Evolutionary conservation across 805 yeast genomes (phyloP).

Genomic region (Candida tibetensis): DNA sequence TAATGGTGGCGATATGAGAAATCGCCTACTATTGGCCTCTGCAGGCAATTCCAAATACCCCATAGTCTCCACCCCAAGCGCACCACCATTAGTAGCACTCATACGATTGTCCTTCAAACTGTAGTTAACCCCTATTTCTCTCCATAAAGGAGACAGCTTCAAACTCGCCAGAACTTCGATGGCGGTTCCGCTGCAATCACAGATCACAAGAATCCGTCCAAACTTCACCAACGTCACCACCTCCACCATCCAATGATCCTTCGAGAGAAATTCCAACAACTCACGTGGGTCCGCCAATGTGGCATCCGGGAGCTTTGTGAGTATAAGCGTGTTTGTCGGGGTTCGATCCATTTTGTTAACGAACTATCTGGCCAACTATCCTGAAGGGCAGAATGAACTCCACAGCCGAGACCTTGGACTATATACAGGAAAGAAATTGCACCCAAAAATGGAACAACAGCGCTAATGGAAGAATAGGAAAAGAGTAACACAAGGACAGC

Average conservation of each 20-base stretch:
- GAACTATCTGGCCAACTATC: too few relatives aligned
- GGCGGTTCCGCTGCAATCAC: conserved; percentile 25
- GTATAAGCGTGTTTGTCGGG: conserved; percentile 33
- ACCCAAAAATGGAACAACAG: too few relatives aligned
- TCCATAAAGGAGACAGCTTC: conserved; percentile 14
- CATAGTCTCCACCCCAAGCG: conserved; percentile 1
- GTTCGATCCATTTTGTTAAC: too few relatives aligned
- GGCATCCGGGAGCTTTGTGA: conserved; percentile 25
- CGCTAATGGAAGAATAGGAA: too few relatives aligned
- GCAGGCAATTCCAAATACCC: conserved; percentile 41
- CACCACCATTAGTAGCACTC: conserved; percentile 6
- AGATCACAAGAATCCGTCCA: conserved; percentile 33
- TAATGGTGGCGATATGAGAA: conserved; percentile 44
- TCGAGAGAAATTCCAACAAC: conserved; percentile 25
- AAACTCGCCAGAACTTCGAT: conserved; percentile 18
- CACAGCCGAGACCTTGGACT: too few relatives aligned
- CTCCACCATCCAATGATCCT: conserved; percentile 26
- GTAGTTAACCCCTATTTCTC: conserved; percentile 20
- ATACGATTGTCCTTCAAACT: conserved; percentile 35
- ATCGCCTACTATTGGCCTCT: conserved; percentile 35
- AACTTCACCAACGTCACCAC: conserved; percentile 32
- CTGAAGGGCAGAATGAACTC: too few relatives aligned
- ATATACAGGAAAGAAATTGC: too few relatives aligned
- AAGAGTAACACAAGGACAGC: too few relatives aligned
- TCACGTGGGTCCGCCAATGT: conserved; percentile 25